Conservation (phyloP, 495 filamentous ascomycete species). For the Tuber magnatum region DNA sequence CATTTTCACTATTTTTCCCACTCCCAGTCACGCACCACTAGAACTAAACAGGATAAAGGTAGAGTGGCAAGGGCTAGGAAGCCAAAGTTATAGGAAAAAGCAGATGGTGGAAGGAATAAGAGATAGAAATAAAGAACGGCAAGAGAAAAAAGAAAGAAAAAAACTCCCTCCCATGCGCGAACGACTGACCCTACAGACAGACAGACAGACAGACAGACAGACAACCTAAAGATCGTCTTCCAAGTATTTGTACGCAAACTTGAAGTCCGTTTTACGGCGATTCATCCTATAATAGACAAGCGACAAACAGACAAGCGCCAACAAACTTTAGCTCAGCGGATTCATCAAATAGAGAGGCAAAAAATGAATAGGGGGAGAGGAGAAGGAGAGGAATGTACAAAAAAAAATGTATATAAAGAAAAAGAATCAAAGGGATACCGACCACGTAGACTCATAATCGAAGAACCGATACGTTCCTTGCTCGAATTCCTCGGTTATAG, state of each 20-base stretch:
- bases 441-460: slow-evolving; percentile 99
- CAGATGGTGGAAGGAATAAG: slow-evolving; percentile 9
- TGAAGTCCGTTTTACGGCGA: slow-evolving; percentile 94
- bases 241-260: slow-evolving; percentile 94
- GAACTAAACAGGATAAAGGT: not conserved
- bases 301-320: slow-evolving; percentile 31
- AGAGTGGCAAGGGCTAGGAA: not conserved
- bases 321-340: slow-evolving; percentile 6
- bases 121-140: slow-evolving; percentile 5
- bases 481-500: slow-evolving; percentile 95
- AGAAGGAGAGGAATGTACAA: slow-evolving; percentile 6
- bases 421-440: slow-evolving; percentile 43
- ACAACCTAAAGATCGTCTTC: slow-evolving; percentile 71
- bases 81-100: not conserved
- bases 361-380: slow-evolving; percentile 13
- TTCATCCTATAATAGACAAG: slow-evolving; percentile 74
- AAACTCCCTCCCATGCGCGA: slow-evolving; percentile 8
- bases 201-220: not conserved
- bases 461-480: slow-evolving; percentile 98
- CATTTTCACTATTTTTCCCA: not conserved
- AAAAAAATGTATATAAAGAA: slow-evolving; percentile 3
- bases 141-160: slow-evolving; percentile 10
- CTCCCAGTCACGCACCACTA: not conserved
- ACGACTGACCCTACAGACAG: not conserved
- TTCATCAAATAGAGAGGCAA: slow-evolving; percentile 8